Conservation (phyloP, 345 rosid genomes). For the Eucalyptus erythrocorys region DNA sequence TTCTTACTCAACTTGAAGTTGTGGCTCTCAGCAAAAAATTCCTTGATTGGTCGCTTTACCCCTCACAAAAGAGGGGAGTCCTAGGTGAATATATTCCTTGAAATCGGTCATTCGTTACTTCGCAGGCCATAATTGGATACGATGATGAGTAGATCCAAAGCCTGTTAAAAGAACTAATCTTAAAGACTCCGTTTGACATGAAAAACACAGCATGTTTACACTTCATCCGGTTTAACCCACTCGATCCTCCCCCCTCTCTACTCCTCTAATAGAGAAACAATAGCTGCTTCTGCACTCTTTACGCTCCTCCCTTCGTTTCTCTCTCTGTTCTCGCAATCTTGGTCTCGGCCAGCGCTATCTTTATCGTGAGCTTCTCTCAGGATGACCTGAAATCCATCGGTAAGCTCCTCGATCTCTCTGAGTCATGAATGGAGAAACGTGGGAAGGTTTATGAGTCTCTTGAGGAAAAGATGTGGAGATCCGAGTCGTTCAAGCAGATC, state of each 20-base stretch:
- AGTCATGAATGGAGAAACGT: slow-evolving; percentile 54
- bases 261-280: not conserved
- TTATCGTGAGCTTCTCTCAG: slow-evolving; percentile 28
- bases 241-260: not conserved
- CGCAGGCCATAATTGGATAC: not conserved
- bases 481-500: slow-evolving; percentile 55
- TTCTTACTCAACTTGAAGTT: not conserved
- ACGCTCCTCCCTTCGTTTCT: slow-evolving; percentile 1
- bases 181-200: slow-evolving; percentile 13
- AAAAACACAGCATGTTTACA: not conserved
- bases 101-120: not conserved
- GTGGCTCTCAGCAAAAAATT: not conserved
- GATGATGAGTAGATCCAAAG: slow-evolving; percentile 17
- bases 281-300: slow-evolving; percentile 1
- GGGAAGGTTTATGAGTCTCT: slow-evolving; percentile 25
- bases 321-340: slow-evolving; percentile 12
- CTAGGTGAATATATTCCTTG: not conserved
- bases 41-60: not conserved
- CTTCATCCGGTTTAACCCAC: not conserved
- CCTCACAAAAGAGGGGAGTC: not conserved
- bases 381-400: slow-evolving; percentile 42
- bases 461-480: slow-evolving; percentile 52
- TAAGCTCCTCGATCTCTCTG: slow-evolving; percentile 50
- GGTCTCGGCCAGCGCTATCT: slow-evolving; percentile 42
- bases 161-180: slow-evolving; percentile 25